Base-by-base conservation (phyloP, 1,284 basidiomycete species). In the Ceratobasidium papillatum region DNA sequence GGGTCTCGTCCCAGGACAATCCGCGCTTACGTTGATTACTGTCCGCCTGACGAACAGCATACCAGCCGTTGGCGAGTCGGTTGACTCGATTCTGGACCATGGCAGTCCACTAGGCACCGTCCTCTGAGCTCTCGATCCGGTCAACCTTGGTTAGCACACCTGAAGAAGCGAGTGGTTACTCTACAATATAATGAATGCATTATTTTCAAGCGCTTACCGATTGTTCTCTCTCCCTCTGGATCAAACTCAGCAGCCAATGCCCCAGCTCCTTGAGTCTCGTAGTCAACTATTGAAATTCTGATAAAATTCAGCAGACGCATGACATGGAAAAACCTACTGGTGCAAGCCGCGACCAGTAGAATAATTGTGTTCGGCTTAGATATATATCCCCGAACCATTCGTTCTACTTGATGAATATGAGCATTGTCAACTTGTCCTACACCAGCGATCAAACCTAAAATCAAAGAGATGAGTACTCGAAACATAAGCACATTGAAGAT, bases 111-210 rank as follows among this genome's bases (percentile, higher is more conserved):
- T 30, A 32, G 30, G n/a, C 59, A 8, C 30, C 59, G 14, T 62
- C 59, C 38, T 62, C 59, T 4, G 59, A 22, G 36, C 59, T 62
- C 32, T 62, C 59, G 59, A 62, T 62, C 9, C 59, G 59, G 22
- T 62, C 59, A 3, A 30, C 22, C n/a, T 62, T 62, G 59, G 59
- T 62, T 4, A 62, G 36, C 9, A 62, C 59, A 8, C 59, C 59
- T 49, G 47, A 14, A 7, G n/a, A 14, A 41, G 38, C 38, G 38
- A 41, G 38, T n/a, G n/a, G n/a, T n/a, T n/a, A n/a, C n/a, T n/a
- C n/a, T n/a, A n/a, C n/a, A n/a, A n/a, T n/a, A n/a, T n/a, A n/a
- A n/a, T n/a, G n/a, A n/a, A n/a, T n/a, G n/a, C n/a, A n/a, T n/a
- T n/a, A n/a, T n/a, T n/a, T 19, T 49, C 22, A 4, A 49, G n/a